These are phyloP conservation scores for Colletotrichum filicis DNA, from an alignment of 2,329 filamentous ascomycete genomes.

Conservation along the genomic window DNA sequence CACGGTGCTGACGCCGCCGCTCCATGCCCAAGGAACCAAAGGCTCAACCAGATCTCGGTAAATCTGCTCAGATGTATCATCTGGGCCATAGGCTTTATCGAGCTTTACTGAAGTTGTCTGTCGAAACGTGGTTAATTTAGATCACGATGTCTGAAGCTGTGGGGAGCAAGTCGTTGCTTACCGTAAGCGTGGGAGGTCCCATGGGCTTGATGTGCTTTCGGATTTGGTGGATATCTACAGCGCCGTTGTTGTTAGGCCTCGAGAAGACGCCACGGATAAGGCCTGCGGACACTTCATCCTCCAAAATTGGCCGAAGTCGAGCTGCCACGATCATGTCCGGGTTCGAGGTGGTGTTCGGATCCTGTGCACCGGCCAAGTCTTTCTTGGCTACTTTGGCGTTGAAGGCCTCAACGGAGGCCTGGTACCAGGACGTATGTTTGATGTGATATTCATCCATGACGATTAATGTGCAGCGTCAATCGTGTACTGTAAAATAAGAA, in stretches of 20 bases:
- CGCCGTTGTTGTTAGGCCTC: slow-evolving; percentile 37
- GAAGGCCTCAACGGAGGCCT: slow-evolving; percentile 16
- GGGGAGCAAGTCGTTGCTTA: slow-evolving; percentile 14
- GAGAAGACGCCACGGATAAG: slow-evolving; percentile 43
- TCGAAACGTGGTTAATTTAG: background rate
- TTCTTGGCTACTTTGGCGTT: slow-evolving; percentile 6
- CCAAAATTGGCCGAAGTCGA: slow-evolving; percentile 49
- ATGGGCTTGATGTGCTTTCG: slow-evolving; percentile 44
- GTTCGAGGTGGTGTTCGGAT: background rate
- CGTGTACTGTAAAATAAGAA: background rate
- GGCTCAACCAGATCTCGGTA: slow-evolving; percentile 53
- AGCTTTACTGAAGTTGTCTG: slow-evolving; percentile 49
- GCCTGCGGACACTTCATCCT: slow-evolving; percentile 45
- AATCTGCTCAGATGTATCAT: slow-evolving; percentile 50
- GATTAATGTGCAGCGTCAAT: background rate
- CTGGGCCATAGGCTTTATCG: slow-evolving; percentile 48
- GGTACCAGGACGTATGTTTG: slow-evolving; percentile 22
- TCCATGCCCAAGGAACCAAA: slow-evolving; percentile 57
- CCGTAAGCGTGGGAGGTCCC: slow-evolving; percentile 44
- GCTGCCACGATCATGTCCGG: slow-evolving; percentile 48
- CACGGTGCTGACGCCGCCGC: slow-evolving; percentile 59
- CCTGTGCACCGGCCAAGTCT: background rate
- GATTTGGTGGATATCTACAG: slow-evolving; percentile 51
- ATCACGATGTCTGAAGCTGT: background rate
- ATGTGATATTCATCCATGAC: slow-evolving; percentile 23